These are phyloP conservation scores for Acidiella bohemica DNA, from an alignment of 495 filamentous ascomycete species.

Conservation along the genomic window DNA sequence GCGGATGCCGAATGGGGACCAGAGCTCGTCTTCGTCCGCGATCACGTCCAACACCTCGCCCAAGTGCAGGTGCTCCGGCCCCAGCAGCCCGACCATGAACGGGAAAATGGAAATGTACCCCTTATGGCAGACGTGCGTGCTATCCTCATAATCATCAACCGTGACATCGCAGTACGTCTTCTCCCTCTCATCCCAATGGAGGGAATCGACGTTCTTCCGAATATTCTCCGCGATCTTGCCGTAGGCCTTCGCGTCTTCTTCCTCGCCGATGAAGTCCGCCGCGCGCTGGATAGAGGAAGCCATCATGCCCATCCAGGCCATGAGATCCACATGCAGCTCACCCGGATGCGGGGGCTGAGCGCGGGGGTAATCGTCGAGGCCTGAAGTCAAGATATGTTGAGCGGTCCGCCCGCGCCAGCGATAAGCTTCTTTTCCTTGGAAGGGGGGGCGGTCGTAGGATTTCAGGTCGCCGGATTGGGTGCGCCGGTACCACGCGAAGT, in stretches of 20 bases:
- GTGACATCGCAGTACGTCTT: slow-evolving; percentile 89
- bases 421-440: slow-evolving; percentile 78
- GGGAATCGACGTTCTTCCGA: slow-evolving; percentile 73
- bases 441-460: slow-evolving; percentile 76
- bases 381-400: slow-evolving; percentile 79
- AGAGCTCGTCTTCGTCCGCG: slow-evolving; percentile 68
- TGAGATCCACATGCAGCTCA: slow-evolving; percentile 87
- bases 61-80: slow-evolving; percentile 56
- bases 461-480: slow-evolving; percentile 87
- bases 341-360: slow-evolving; percentile 94
- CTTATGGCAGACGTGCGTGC: slow-evolving; percentile 81
- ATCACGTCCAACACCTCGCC: slow-evolving; percentile 64
- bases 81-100: slow-evolving; percentile 70
- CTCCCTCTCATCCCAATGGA: slow-evolving; percentile 74
- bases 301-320: slow-evolving; percentile 96
- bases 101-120: slow-evolving; percentile 93
- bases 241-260: slow-evolving; percentile 61
- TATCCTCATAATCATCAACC: slow-evolving; percentile 90
- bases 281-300: slow-evolving; percentile 65
- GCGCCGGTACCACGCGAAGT: slow-evolving; percentile 87
- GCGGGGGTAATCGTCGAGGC: slow-evolving; percentile 90
- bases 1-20: slow-evolving; percentile 71
- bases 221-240: slow-evolving; percentile 65
- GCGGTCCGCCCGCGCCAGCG: slow-evolving; percentile 87
- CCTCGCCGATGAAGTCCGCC: slow-evolving; percentile 53